These are phyloP conservation scores for Fusarium citri DNA, from an alignment of 2,329 filamentous ascomycete species.

Conservation along the genomic window DNA sequence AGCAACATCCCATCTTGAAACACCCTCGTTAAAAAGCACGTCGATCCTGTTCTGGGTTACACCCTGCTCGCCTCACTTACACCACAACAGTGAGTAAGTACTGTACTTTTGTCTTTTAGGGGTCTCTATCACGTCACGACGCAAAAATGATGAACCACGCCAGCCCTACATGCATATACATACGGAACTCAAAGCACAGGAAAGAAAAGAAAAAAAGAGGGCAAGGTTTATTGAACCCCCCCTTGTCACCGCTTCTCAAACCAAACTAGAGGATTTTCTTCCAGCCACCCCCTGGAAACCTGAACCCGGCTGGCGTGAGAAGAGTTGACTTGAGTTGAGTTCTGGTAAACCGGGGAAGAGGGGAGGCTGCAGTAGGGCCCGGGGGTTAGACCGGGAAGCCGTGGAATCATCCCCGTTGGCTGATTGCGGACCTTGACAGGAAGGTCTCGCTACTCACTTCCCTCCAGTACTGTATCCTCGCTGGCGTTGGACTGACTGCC, in stretches of 20 bases:
- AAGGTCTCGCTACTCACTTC: conserved; percentile 6
- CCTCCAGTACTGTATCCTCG: not conserved
- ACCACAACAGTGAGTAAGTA: conserved; percentile 2
- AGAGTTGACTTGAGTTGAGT: not conserved
- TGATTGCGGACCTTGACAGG: conserved; percentile 8
- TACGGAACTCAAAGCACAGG: not conserved
- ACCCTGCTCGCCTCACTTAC: conserved; percentile 32
- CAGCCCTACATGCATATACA: conserved; percentile 15
- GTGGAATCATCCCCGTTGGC: conserved; percentile 37
- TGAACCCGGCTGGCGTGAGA: not conserved
- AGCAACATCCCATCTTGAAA: conserved; percentile 14
- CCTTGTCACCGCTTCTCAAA: conserved; percentile 31
- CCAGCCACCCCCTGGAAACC: conserved; percentile 8
- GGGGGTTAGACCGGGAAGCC: conserved; percentile 30
- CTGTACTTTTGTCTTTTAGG: not conserved
- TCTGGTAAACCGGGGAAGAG: conserved; percentile 28
- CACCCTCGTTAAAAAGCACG: conserved; percentile 19
- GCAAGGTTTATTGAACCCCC: not conserved
- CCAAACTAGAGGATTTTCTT: conserved; percentile 12
- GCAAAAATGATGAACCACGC: conserved; percentile 2
- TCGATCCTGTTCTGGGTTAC: conserved; percentile 27
- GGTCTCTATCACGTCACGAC: conserved; percentile 27
- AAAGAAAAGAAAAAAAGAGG: not conserved
- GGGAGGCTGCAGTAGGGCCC: conserved; percentile 36
- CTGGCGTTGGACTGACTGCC: conserved; percentile 31